Conservation (phyloP, 345 rosid species). For the Odontarrhena argentea region DNA sequence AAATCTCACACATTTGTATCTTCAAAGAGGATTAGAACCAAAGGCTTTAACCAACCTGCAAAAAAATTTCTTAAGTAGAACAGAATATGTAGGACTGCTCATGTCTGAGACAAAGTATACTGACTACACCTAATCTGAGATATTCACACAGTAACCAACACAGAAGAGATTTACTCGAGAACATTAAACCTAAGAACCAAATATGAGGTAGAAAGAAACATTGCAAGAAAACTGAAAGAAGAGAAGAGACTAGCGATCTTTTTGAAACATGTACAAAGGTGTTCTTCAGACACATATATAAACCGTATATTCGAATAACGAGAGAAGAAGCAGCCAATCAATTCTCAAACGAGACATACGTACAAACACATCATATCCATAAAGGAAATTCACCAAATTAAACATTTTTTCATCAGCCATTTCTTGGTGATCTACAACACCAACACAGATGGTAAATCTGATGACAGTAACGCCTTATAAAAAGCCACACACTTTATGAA, state of each 20-base stretch:
- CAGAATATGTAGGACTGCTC: slow-evolving; percentile 4
- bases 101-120: slow-evolving; percentile 11
- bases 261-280: slow-evolving; percentile 31
- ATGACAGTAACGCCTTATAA: slow-evolving; percentile 17
- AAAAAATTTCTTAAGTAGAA: neutral
- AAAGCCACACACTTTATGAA: slow-evolving; percentile 17
- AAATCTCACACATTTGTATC: slow-evolving; percentile 25
- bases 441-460: slow-evolving; percentile 24
- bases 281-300: slow-evolving; percentile 26
- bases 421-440: slow-evolving; percentile 18
- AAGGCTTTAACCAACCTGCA: slow-evolving; percentile 27
- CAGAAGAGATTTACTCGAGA: slow-evolving; percentile 21
- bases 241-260: slow-evolving; percentile 9
- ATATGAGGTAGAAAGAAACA: slow-evolving; percentile 16
- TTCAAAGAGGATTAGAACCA: slow-evolving; percentile 15
- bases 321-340: slow-evolving; percentile 24
- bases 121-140: slow-evolving; percentile 9
- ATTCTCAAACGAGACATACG: slow-evolving; percentile 25
- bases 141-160: slow-evolving; percentile 12
- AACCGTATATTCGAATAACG: slow-evolving; percentile 4
- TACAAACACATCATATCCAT: slow-evolving; percentile 24
- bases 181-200: neutral
- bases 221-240: slow-evolving; percentile 7
- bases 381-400: slow-evolving; percentile 22
- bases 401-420: slow-evolving; percentile 23